Conservation (phyloP, 2,329 filamentous ascomycete genomes). For the Phaeomoniella chlamydospora region DNA sequence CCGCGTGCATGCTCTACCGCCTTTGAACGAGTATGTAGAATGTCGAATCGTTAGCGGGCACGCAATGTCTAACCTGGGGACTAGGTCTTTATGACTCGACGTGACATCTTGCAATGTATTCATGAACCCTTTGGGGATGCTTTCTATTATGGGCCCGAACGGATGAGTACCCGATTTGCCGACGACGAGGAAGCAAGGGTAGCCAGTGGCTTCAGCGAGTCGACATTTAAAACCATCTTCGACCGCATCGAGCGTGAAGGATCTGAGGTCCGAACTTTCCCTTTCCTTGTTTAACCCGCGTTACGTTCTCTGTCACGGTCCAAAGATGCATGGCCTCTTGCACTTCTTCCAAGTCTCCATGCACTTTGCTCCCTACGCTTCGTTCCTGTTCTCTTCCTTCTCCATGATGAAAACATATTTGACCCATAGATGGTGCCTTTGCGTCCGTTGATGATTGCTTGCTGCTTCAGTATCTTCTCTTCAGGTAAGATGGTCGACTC, state of each 20-base stretch:
- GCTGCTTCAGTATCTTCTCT: too few species aligned
- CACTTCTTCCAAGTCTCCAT: constrained; percentile 9
- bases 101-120: constrained; percentile 64
- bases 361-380: too few species aligned
- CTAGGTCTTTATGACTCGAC: constrained; percentile 92
- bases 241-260: constrained; percentile 58
- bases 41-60: constrained; percentile 1
- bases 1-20: constrained; percentile 91
- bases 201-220: constrained; percentile 27
- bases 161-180: constrained; percentile 65
- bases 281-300: too few species aligned
- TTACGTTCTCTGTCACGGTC: too few species aligned
- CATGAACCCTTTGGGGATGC: constrained; percentile 97
- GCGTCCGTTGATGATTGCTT: too few species aligned
- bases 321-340: constrained; percentile 11
- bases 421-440: too few species aligned
- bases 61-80: too few species aligned
- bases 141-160: constrained; percentile 75
- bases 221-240: constrained; percentile 49
- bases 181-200: constrained; percentile 41
- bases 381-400: too few species aligned
- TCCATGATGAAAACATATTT: too few species aligned
- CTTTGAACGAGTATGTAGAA: constrained; percentile 67
- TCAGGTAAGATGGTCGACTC: too few species aligned
- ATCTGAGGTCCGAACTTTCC: constrained; percentile 49